These are phyloP conservation scores for Chlamydomonas sphaeroides DNA, from an alignment of 139 green algal species.

Conservation along the genomic window DNA sequence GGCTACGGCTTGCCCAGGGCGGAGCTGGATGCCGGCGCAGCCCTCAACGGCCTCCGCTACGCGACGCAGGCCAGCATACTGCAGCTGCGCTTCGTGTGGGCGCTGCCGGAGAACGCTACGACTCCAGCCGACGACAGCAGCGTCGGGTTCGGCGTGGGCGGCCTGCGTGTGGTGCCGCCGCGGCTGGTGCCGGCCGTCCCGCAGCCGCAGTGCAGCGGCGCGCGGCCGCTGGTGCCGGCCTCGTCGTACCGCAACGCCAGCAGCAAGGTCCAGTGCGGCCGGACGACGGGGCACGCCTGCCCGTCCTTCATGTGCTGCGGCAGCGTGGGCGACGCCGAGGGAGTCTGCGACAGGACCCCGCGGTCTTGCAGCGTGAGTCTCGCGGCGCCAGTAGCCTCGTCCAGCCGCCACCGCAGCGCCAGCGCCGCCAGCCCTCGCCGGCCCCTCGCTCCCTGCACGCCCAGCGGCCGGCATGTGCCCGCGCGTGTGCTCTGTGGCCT, in stretches of 20 bases:
- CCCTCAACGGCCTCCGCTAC: too few species aligned
- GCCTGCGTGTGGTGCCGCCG: not conserved
- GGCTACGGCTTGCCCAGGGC: not conserved
- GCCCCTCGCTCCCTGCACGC: too few species aligned
- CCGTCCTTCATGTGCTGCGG: not conserved
- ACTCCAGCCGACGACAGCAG: not conserved
- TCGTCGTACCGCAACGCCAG: too few species aligned
- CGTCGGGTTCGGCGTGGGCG: not conserved
- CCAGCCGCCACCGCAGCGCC: too few species aligned
- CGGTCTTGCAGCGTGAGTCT: not conserved
- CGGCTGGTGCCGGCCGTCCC: not conserved
- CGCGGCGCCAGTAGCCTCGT: too few species aligned
- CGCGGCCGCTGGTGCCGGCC: not conserved
- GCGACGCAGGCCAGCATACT: not conserved
- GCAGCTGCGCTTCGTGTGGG: not conserved
- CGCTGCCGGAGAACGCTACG: not conserved
- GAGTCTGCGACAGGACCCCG: not conserved
- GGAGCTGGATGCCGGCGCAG: not conserved
- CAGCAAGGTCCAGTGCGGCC: not conserved
- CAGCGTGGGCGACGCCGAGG: not conserved
- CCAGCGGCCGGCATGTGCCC: too few species aligned
- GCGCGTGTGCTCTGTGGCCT: too few species aligned
- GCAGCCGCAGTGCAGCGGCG: not conserved
- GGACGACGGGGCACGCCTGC: not conserved
- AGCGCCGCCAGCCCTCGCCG: too few species aligned